Base-by-base conservation (phyloP, 1,139 yeast genomes). In the Yamadazyma atlantica region DNA sequence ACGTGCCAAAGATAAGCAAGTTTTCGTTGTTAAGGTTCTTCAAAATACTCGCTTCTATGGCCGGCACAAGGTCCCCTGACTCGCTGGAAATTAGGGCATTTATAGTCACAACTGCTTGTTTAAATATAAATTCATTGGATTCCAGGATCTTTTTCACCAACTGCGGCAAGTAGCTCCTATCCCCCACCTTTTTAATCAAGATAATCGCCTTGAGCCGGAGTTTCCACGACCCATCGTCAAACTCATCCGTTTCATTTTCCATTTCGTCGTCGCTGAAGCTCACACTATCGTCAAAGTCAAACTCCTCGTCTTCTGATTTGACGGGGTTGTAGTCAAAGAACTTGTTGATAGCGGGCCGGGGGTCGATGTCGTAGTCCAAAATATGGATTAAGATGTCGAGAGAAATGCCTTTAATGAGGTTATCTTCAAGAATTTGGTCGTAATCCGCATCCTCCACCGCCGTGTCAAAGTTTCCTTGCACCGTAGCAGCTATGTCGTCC, bases 181-280 rank as follows among this genome's bases (percentile, higher is more conserved):
- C 23, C 4, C 22, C 13, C 29, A 32, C 17, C 10, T 28, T 32
- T 9, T 68, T 57, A 3, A 75, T 54, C 24, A 82, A 55, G 18
- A 64, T 61, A 2, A 79, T 72, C 0, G 88, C 64, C 39, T 73
- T 74, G 30, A 78, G 67, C 41, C 95, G 68, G 25, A 87, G 57
- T 48, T 80, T 82, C 87, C 94, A 84, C 1, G 86, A 77, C 21
- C 80, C 78, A 48, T 83, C 89, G 37, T 78, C 80, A 16, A 38
- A 39, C 9, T 43, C 51, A 7, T 51, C 49, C 9, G 15, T 34
- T 24, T 42, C 43, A 13, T 36, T 39, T 12, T 57, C 62, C 35
- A 57, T 46, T 36, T 73, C 78, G 32, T 69, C 78, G 31, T 67
- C 75, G 24, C 72, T 74, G 36, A 60, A 59, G 16, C 53, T 62